These are phyloP conservation scores for Myriosclerotinia scirpicola DNA, from an alignment of 2,329 filamentous ascomycete genomes.

Conservation along the genomic window DNA sequence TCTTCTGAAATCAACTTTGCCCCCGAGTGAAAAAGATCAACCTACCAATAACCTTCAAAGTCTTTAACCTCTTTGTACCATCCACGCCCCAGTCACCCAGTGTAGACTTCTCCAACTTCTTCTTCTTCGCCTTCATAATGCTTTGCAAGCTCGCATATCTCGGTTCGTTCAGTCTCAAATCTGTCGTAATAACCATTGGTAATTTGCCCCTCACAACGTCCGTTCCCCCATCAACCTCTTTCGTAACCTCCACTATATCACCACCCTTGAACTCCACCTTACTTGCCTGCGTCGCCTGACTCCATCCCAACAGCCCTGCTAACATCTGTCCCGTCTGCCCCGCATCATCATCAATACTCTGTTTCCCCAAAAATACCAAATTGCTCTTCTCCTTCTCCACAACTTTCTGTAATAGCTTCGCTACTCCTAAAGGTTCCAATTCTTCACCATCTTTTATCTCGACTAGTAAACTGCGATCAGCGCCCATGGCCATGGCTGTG, in stretches of 20 bases:
- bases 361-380: constrained; percentile 91
- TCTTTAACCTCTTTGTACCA: constrained; percentile 75
- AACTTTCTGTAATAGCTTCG: constrained; percentile 80
- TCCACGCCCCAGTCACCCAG: constrained; percentile 79
- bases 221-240: constrained; percentile 92
- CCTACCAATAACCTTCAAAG: constrained; percentile 81
- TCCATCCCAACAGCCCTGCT: constrained; percentile 86
- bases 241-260: constrained; percentile 71
- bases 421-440: constrained; percentile 86
- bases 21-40: constrained; percentile 31
- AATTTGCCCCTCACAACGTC: constrained; percentile 85
- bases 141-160: constrained; percentile 94
- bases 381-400: constrained; percentile 85
- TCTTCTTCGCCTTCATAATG: constrained; percentile 99
- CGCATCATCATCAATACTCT: constrained; percentile 96
- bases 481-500: constrained; percentile 98
- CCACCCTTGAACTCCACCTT: constrained; percentile 73
- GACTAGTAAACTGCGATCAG: constrained; percentile 87
- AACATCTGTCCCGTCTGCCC: constrained; percentile 98
- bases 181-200: constrained; percentile 92
- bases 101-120: constrained; percentile 91
- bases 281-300: constrained; percentile 90
- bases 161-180: constrained; percentile 91
- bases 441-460: constrained; percentile 73
- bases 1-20: neutral